Percentiles rank a stretch among this genome's conserved stretches.
These are phyloP conservation scores for Zoysia japonica DNA, from an alignment of 176 grass and related monocot species.

Conservation along the genomic window DNA sequence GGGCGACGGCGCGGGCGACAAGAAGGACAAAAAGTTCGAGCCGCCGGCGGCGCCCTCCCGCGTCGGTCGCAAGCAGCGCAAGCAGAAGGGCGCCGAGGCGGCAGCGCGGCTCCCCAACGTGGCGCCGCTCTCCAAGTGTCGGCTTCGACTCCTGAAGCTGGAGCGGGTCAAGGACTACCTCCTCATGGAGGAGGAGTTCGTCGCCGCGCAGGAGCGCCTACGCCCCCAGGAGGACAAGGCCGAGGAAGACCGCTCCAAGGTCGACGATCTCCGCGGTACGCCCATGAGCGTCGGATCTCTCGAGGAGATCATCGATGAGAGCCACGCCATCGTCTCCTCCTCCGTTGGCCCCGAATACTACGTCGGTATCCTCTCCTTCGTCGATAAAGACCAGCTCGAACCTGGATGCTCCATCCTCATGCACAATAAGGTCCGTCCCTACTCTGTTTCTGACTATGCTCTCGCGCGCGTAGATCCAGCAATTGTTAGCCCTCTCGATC, in stretches of 20 bases:
- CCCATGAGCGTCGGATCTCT: conserved; percentile 83
- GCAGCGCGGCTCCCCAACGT: conserved; percentile 66
- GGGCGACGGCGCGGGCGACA: conserved; percentile 34
- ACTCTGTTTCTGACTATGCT: too few relatives aligned
- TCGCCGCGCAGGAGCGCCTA: conserved; percentile 68
- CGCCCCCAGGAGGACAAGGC: conserved; percentile 76
- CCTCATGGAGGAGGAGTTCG: conserved; percentile 85
- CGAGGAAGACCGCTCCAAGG: conserved; percentile 87
- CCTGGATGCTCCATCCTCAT: conserved; percentile 80
- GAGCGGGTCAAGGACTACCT: conserved; percentile 85
- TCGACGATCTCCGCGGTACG: conserved; percentile 76
- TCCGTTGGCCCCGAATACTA: conserved; percentile 90
- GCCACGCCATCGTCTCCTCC: conserved; percentile 68
- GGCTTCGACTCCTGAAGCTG: conserved; percentile 78
- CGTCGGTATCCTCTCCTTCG: conserved; percentile 69
- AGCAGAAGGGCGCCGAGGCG: conserved; percentile 76
- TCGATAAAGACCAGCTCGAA: conserved; percentile 91
- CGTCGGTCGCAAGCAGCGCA: conserved; percentile 69
- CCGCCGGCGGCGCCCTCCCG: conserved; percentile 74
- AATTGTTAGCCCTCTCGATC: background rate
- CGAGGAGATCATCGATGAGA: conserved; percentile 91
- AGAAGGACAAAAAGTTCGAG: conserved; percentile 71
- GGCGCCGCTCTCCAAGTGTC: conserved; percentile 77
- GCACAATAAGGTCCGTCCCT: conserved; percentile 69
- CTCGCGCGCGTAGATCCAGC: too few relatives aligned